Conservation (phyloP, 495 filamentous ascomycete species). For the Hyaloscypha hepaticicola region DNA sequence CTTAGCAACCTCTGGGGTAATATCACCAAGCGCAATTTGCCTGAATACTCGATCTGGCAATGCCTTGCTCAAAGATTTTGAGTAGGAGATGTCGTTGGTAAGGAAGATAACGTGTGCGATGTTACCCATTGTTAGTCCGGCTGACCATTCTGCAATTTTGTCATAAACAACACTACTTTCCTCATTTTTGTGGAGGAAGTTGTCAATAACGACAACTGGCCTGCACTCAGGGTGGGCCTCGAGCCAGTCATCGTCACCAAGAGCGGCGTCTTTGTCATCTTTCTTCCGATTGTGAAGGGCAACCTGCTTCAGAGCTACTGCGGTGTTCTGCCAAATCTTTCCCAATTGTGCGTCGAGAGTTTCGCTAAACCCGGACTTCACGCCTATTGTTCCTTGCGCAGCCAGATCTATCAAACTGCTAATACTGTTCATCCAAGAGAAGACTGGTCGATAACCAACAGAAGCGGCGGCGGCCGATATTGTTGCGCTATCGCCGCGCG, state of each 20-base stretch:
- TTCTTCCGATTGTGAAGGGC: conserved; percentile 68
- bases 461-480: conserved; percentile 77
- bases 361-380: conserved; percentile 93
- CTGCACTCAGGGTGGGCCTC: conserved; percentile 84
- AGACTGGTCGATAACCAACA: conserved; percentile 91
- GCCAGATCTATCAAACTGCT: conserved; percentile 90
- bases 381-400: conserved; percentile 88
- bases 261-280: conserved; percentile 66
- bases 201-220: conserved; percentile 89
- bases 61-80: conserved; percentile 82
- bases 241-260: conserved; percentile 70
- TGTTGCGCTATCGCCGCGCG: conserved; percentile 83
- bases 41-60: conserved; percentile 91
- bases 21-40: conserved; percentile 79
- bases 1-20: conserved; percentile 80
- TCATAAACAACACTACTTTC: conserved; percentile 78
- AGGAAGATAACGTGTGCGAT: conserved; percentile 95
- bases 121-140: conserved; percentile 81
- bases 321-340: conserved; percentile 90
- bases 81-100: conserved; percentile 87
- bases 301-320: conserved; percentile 73
- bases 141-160: conserved; percentile 90
- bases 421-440: conserved; percentile 94
- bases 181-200: conserved; percentile 80
- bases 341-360: conserved; percentile 86